phyloP scores from a whole-genome alignment of 2,329 filamentous ascomycete genomes.

The Fusarium sterilihyphosum region DNA sequence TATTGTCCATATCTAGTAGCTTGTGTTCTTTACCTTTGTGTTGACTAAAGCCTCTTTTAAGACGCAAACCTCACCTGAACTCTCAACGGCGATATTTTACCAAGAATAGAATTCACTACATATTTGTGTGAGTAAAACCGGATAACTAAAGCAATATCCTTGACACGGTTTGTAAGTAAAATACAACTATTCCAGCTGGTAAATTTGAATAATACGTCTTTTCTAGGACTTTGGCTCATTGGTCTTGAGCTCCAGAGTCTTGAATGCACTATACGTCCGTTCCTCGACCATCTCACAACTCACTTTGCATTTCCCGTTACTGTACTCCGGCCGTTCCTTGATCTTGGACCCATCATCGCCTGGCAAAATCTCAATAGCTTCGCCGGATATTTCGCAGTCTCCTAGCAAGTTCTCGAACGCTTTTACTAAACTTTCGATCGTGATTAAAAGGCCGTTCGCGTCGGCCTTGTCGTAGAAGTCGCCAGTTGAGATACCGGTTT shows the following conservation, averaged over 20 bases:
- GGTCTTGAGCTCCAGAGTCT: neutral
- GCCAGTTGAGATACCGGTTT: neutral
- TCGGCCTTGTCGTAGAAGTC: neutral
- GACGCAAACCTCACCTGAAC: too few relatives aligned
- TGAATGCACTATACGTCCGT: neutral
- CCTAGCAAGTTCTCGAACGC: neutral
- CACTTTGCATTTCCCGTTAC: neutral
- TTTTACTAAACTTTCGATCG: neutral
- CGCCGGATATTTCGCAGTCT: neutral
- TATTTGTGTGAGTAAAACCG: too few relatives aligned
- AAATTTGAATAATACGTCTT: too few relatives aligned
- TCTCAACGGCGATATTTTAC: too few relatives aligned
- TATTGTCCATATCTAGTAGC: too few relatives aligned
- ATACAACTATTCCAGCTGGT: too few relatives aligned
- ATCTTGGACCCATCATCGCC: neutral
- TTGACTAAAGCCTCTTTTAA: too few relatives aligned
- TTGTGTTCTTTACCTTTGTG: too few relatives aligned
- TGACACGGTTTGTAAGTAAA: too few relatives aligned
- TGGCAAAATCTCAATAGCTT: neutral
- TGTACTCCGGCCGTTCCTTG: neutral
- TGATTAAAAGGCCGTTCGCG: neutral
- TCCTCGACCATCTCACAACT: neutral
- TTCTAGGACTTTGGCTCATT: too few relatives aligned
- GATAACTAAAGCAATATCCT: too few relatives aligned
- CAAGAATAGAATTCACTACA: too few relatives aligned